Evolutionary conservation across 208 protist genomes (phyloP).

Genomic region (Acanthamoeba rhysodes): DNA sequence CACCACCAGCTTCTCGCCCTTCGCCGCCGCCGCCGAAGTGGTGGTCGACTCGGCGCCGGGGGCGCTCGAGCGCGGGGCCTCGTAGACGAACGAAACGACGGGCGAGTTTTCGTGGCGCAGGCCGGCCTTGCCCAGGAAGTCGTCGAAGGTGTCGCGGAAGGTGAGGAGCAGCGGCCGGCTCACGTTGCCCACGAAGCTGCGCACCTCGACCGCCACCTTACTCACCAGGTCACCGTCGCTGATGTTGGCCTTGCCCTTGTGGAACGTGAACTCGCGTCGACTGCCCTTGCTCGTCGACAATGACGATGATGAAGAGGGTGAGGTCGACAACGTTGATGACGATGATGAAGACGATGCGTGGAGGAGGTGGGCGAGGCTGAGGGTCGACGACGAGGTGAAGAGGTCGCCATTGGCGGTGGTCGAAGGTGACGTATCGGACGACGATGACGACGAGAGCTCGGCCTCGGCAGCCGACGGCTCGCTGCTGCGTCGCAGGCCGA

Average conservation of each 20-base stretch:
- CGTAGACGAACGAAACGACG: neutral
- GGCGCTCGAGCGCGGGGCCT: neutral
- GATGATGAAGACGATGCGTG: neutral
- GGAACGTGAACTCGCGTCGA: constrained; percentile 1
- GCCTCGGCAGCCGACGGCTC: too few relatives aligned
- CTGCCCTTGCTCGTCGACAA: neutral
- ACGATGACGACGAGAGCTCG: too few relatives aligned
- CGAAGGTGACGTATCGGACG: too few relatives aligned
- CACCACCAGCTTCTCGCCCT: neutral
- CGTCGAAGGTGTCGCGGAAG: neutral
- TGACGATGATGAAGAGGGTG: neutral
- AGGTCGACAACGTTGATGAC: too few relatives aligned
- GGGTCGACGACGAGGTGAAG: too few relatives aligned
- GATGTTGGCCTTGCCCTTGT: neutral
- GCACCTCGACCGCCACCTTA: constrained; percentile 7
- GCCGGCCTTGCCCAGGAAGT: constrained; percentile 13
- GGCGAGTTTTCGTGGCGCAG: neutral
- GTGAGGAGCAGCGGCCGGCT: neutral
- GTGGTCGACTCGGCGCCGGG: neutral
- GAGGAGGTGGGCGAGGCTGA: too few relatives aligned
- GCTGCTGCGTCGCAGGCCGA: too few relatives aligned
- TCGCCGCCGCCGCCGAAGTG: neutral
- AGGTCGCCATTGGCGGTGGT: too few relatives aligned
- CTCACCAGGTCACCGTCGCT: constrained; percentile 3
- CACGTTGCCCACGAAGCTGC: constrained; percentile 20